Evolutionary conservation across 1,139 yeast species (phyloP), one percentile per base, ranked within the genome.

Genomic region (Waltiozyma sp.): DNA sequence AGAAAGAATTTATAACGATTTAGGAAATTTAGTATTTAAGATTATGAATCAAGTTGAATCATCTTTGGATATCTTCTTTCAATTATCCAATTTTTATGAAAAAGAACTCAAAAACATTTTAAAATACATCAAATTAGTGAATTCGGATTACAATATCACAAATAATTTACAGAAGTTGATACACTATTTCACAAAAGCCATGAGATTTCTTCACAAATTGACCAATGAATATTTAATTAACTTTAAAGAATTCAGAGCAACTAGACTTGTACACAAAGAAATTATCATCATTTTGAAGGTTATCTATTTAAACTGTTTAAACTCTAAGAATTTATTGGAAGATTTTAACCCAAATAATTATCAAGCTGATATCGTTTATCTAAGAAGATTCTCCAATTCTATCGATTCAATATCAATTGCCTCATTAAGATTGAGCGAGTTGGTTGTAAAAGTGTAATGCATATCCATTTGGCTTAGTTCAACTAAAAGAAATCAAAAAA

Each of bases 21-120:
- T 35, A 11, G 23, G 23, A 18, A 9, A 6, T 7, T 18, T 35
- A 3, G 23, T 35, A 5, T 18, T n/a, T 6, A 35, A 35, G 11
- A 23, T 35, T 18, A 6, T 35, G 15, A 35, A 35, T 19, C 19
- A 19, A 19, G 37, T 35, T 13, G 37, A 35, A 35, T 18, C 19
- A 7, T 35, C 37, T 7, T 18, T 35, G 14, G 37, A 35, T 14
- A 18, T 35, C 14, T 35, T 35, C 16, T 35, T 35, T 14, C 19
- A 35, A 19, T 19, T 35, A 19, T 38, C 39, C 16, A 35, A 35
- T 18, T 35, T 35, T 35, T 18, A 35, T 35, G 37, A 35, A n/a
- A 35, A 18, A 14, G 37, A 35, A 11, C 5, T 35, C 18, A 18
- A 35, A 14, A 18, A 18, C n/a, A 35, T 18, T 18, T 13, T 6